Conservation (phyloP, 169 alveolate species). For the Plasmodium vivax region DNA sequence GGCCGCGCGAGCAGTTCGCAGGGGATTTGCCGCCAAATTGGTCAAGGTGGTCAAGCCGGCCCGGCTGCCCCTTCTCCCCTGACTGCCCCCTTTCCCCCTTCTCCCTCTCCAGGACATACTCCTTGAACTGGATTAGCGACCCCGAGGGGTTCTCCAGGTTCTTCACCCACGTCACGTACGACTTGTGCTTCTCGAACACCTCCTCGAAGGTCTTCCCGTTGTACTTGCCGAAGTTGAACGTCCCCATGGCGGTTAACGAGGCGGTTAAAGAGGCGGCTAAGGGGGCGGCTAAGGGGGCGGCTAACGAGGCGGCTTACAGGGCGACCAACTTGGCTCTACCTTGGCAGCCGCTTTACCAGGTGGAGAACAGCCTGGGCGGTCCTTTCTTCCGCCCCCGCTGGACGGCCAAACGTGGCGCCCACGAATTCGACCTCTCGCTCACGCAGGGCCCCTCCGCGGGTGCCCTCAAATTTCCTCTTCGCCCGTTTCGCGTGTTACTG, state of each 20-base stretch:
- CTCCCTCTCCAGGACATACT: constrained; percentile 55
- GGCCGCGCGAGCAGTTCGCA: not conserved
- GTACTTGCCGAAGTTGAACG: constrained; percentile 81
- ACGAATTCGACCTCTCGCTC: not conserved
- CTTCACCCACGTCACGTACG: constrained; percentile 80
- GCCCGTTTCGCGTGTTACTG: not conserved
- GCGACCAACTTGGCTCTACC: no score
- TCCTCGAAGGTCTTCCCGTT: constrained; percentile 83
- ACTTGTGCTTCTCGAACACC: constrained; percentile 75
- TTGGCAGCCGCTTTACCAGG: no score
- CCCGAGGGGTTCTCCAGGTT: constrained; percentile 78
- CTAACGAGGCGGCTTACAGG: not conserved
- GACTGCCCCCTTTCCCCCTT: not conserved
- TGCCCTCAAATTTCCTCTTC: not conserved
- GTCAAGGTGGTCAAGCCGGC: no score
- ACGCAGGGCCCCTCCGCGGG: not conserved
- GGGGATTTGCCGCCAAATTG: not conserved
- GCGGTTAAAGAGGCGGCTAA: not conserved
- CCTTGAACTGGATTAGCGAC: constrained; percentile 75
- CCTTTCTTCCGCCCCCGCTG: not conserved
- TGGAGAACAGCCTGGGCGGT: not conserved
- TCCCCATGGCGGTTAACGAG: constrained; percentile 6
- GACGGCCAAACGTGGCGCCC: not conserved
- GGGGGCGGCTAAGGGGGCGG: not conserved
- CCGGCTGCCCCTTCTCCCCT: no score